Evolutionary conservation across 2,329 filamentous ascomycete genomes (phyloP).

Genomic region (Cordyceps cicadae): DNA sequence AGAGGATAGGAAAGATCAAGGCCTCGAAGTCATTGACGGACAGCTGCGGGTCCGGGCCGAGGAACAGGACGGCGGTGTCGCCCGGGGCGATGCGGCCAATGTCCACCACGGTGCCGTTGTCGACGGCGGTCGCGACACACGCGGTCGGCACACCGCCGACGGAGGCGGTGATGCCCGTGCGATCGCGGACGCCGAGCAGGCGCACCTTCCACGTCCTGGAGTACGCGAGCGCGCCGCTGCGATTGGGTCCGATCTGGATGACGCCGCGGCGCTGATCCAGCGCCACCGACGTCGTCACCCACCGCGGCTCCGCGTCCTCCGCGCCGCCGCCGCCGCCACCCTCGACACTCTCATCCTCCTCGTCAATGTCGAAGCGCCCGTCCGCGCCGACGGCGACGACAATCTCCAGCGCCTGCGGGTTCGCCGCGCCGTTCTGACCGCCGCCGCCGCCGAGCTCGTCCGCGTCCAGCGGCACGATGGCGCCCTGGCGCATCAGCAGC

Average conservation of each 20-base stretch:
- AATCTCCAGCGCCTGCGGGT: conserved; percentile 40
- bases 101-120: conserved; percentile 8
- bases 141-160: background rate
- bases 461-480: conserved; percentile 49
- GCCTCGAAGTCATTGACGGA: conserved; percentile 13
- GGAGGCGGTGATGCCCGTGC: background rate
- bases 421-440: conserved; percentile 35
- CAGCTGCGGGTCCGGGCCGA: conserved; percentile 14
- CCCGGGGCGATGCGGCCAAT: conserved; percentile 12
- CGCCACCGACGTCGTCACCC: conserved; percentile 8
- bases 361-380: conserved; percentile 39
- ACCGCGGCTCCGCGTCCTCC: background rate
- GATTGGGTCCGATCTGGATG: conserved; percentile 6
- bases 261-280: conserved; percentile 12
- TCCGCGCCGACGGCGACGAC: conserved; percentile 39
- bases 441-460: conserved; percentile 20
- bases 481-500: conserved; percentile 46
- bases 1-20: conserved; percentile 14
- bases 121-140: background rate
- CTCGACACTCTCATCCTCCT: conserved; percentile 28
- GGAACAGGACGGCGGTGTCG: conserved; percentile 5
- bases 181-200: background rate
- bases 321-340: background rate
- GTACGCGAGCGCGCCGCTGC: background rate
- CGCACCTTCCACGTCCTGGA: conserved; percentile 11